Conservation (phyloP, 2,329 filamentous ascomycete species). For the Periglandula ipomoeae region DNA sequence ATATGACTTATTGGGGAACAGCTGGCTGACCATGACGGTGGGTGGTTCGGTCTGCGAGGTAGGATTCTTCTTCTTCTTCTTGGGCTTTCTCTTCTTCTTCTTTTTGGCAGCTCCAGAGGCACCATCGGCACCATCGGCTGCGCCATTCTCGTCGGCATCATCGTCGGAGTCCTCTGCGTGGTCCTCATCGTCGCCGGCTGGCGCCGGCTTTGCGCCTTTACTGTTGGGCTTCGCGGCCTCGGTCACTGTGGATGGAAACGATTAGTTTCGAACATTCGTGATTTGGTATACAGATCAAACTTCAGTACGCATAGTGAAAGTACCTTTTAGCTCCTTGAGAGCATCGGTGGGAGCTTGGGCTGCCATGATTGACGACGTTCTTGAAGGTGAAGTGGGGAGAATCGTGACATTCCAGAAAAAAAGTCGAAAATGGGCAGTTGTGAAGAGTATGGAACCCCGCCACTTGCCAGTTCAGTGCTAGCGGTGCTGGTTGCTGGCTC, state of each 20-base stretch:
- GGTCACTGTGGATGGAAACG: slow-evolving; percentile 22
- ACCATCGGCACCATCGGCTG: slow-evolving; percentile 23
- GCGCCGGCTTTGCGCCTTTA: slow-evolving; percentile 30
- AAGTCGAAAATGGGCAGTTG: background rate
- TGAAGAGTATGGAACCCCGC: too few relatives aligned
- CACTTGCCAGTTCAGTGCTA: too few relatives aligned
- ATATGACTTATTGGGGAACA: slow-evolving; percentile 65
- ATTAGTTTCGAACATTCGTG: background rate
- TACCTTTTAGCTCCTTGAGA: slow-evolving; percentile 35
- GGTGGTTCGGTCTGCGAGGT: slow-evolving; percentile 69
- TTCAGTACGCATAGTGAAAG: background rate
- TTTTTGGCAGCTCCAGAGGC: slow-evolving; percentile 29
- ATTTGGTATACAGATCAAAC: background rate
- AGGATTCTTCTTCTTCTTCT: slow-evolving; percentile 70
- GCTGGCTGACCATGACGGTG: slow-evolving; percentile 57
- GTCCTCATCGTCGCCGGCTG: slow-evolving; percentile 27
- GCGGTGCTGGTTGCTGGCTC: too few relatives aligned
- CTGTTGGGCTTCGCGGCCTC: slow-evolving; percentile 29
- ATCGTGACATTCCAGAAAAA: background rate
- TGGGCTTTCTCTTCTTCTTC: slow-evolving; percentile 72
- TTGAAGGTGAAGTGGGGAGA: slow-evolving; percentile 1
- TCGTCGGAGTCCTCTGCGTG: slow-evolving; percentile 44
- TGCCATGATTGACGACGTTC: slow-evolving; percentile 27
- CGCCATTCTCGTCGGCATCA: slow-evolving; percentile 37
- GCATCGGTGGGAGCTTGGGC: slow-evolving; percentile 33